A percentile compares a stretch with the other conserved stretches of the same genome.
Evolutionary conservation across 768 basidiomycete species (phyloP).

Genomic region (Kwoniella pini): DNA sequence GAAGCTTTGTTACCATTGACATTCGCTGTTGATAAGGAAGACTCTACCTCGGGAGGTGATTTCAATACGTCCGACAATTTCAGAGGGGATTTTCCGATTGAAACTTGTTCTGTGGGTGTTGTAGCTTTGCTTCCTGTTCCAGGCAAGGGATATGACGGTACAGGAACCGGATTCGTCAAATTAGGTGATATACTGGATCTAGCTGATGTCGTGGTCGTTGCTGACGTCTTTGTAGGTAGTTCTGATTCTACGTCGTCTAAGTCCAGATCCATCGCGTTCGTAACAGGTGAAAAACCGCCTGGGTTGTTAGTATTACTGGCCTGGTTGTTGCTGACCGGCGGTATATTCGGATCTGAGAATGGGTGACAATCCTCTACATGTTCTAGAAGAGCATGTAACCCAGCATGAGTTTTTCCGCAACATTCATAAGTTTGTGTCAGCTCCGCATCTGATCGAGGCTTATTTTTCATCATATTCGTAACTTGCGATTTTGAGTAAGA

Average conservation of each 20-base stretch:
- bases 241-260: slow-evolving; percentile 36
- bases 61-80: slow-evolving; percentile 43
- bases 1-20: slow-evolving; percentile 11
- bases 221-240: slow-evolving; percentile 7
- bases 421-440: slow-evolving; percentile 46
- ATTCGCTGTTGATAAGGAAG: neutral
- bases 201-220: slow-evolving; percentile 14
- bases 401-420: slow-evolving; percentile 43
- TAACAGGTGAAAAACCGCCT: slow-evolving; percentile 40
- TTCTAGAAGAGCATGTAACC: slow-evolving; percentile 50
- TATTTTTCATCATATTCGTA: slow-evolving; percentile 30
- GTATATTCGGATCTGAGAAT: slow-evolving; percentile 35
- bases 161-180: slow-evolving; percentile 11
- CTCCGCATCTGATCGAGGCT: slow-evolving; percentile 44
- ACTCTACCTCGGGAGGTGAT: slow-evolving; percentile 32
- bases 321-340: slow-evolving; percentile 8
- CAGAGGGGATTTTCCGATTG: slow-evolving; percentile 24
- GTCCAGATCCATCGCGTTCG: slow-evolving; percentile 45
- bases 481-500: slow-evolving; percentile 44
- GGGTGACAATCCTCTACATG: slow-evolving; percentile 52
- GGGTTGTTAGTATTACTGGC: neutral
- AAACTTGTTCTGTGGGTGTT: slow-evolving; percentile 33
- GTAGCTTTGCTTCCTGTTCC: slow-evolving; percentile 34
- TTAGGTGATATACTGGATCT: slow-evolving; percentile 31
- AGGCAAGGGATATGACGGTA: slow-evolving; percentile 35